Percentiles rank a stretch among this genome's conserved stretches.
phyloP scores from a whole-genome alignment of 345 rosid species.

The Gossypium anomalum region DNA sequence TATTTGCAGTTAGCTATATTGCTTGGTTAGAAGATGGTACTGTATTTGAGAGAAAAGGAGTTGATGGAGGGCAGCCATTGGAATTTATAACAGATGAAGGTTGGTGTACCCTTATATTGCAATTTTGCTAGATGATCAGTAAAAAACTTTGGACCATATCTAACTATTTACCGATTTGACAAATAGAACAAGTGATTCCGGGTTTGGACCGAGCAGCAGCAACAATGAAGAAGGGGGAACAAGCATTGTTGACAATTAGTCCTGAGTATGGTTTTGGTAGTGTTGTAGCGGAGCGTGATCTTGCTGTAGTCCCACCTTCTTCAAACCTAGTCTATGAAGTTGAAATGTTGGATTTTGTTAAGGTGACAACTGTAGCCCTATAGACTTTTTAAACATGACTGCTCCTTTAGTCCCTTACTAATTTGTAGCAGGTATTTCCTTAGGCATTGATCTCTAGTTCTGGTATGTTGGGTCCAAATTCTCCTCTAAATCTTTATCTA shows the following conservation, averaged over 20 bases:
- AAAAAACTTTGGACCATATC: neutral
- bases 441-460: neutral
- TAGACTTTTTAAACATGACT: neutral
- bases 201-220: constrained; percentile 48
- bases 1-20: constrained; percentile 43
- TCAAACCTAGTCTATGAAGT: constrained; percentile 42
- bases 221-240: constrained; percentile 55
- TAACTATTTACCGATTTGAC: neutral
- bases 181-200: constrained; percentile 41
- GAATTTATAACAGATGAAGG: constrained; percentile 56
- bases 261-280: constrained; percentile 54
- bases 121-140: neutral
- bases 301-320: constrained; percentile 36
- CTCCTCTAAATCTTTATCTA: neutral
- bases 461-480: neutral
- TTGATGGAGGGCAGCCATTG: constrained; percentile 41
- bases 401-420: neutral
- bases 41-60: constrained; percentile 48
- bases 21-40: constrained; percentile 53
- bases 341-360: constrained; percentile 43
- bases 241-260: constrained; percentile 34
- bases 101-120: constrained; percentile 10
- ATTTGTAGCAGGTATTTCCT: neutral
- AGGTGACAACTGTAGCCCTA: constrained; percentile 26
- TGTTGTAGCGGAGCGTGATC: constrained; percentile 31